A percentile compares a stretch with the other conserved stretches of the same genome.
These are phyloP conservation scores for Dioszegia hungarica DNA, from an alignment of 768 basidiomycete species.

Conservation along the genomic window DNA sequence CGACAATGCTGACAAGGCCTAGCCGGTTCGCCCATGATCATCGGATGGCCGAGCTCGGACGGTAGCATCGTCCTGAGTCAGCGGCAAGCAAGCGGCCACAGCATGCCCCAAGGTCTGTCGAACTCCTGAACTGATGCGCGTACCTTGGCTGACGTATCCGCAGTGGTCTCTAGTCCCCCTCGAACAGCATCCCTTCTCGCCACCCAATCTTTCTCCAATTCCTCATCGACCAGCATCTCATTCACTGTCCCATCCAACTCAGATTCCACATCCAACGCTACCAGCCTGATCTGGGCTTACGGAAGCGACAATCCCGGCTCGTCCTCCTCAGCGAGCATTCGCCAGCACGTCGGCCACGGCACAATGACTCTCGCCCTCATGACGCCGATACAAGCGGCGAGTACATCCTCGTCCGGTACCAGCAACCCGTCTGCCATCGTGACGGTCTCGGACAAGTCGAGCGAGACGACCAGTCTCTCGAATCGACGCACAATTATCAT, in stretches of 20 bases:
- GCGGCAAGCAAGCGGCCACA: conserved; percentile 55
- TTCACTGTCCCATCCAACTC: conserved; percentile 38
- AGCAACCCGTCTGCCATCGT: neutral
- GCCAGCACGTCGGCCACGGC: conserved; percentile 55
- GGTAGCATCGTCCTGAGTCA: conserved; percentile 65
- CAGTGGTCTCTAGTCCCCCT: conserved; percentile 51
- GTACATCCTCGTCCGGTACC: neutral
- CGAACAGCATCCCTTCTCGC: conserved; percentile 58
- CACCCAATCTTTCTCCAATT: conserved; percentile 39
- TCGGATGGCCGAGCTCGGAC: conserved; percentile 66
- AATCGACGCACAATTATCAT: conserved; percentile 49
- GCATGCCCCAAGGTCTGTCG: conserved; percentile 60
- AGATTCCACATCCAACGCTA: conserved; percentile 11
- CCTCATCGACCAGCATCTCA: conserved; percentile 26
- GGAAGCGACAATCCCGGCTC: conserved; percentile 55
- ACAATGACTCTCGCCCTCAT: conserved; percentile 55
- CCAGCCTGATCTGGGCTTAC: conserved; percentile 60
- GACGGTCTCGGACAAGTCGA: neutral
- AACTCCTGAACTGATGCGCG: too few relatives aligned
- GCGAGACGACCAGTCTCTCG: neutral
- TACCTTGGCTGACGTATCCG: neutral
- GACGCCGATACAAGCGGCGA: conserved; percentile 22
- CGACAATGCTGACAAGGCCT: too few relatives aligned
- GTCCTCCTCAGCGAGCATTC: conserved; percentile 53
- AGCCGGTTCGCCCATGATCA: conserved; percentile 57